Conservation (phyloP, 1,139 yeast genomes). For the Yamadazyma blattariae region DNA sequence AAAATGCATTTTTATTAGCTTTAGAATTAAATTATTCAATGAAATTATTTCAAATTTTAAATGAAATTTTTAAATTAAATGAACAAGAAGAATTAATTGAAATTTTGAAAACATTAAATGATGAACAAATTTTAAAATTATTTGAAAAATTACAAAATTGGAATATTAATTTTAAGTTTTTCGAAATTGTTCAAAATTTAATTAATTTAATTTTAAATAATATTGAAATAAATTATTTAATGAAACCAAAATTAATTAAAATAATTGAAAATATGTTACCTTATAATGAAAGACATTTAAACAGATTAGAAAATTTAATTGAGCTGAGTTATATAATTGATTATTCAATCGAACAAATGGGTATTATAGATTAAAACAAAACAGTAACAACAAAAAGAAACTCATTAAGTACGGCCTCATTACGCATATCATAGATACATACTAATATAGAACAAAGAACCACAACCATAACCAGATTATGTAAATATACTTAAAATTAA, state of each 20-base stretch:
- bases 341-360: conserved; percentile 80
- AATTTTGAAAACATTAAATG: conserved; percentile 55
- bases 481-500: no score
- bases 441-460: no score
- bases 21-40: conserved; percentile 83
- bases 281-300: conserved; percentile 81
- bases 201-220: conserved; percentile 60
- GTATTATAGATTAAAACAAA: conserved; percentile 16
- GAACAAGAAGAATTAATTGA: conserved; percentile 58
- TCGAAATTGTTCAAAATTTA: conserved; percentile 75
- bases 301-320: conserved; percentile 70
- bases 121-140: conserved; percentile 57
- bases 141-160: conserved; percentile 85
- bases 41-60: conserved; percentile 71
- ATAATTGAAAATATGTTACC: conserved; percentile 76
- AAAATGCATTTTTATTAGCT: conserved; percentile 83
- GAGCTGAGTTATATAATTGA: conserved; percentile 86
- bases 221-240: conserved; percentile 52
- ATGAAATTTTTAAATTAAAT: conserved; percentile 46
- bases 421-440: no score
- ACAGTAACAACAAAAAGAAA: no score
- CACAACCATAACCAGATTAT: no score
- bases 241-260: conserved; percentile 61
- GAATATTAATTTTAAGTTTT: conserved; percentile 87
- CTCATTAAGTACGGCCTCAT: no score